phyloP scores from a whole-genome alignment of 75 land plant genomes.

The Picea glauca region DNA sequence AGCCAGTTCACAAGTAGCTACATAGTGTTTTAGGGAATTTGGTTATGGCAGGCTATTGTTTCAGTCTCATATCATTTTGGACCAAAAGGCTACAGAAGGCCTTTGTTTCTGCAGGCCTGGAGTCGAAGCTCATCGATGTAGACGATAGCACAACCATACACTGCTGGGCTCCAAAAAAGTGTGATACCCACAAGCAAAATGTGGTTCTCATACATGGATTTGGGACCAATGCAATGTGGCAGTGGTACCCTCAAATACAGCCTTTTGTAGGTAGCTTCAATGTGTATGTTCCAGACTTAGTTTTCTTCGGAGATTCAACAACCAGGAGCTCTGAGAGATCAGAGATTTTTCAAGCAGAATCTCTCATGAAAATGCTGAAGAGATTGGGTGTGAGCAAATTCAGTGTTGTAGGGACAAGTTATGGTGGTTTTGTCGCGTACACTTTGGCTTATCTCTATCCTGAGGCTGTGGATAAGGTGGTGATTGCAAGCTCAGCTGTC shows the following conservation, averaged over 20 bases:
- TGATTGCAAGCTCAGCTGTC: constrained; percentile 80
- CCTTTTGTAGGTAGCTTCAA: constrained; percentile 37
- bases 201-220: constrained; percentile 80
- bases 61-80: constrained; percentile 40
- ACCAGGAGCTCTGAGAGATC: constrained; percentile 42
- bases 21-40: not conserved
- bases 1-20: no score
- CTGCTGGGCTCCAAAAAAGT: constrained; percentile 46
- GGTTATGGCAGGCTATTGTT: constrained; percentile 7
- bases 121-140: constrained; percentile 24
- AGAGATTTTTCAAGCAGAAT: constrained; percentile 71
- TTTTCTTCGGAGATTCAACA: constrained; percentile 76
- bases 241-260: constrained; percentile 64
- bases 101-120: constrained; percentile 49
- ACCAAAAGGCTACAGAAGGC: constrained; percentile 28
- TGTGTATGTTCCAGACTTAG: constrained; percentile 71
- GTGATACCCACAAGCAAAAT: constrained; percentile 22
- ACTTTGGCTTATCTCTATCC: constrained; percentile 49
- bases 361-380: constrained; percentile 40
- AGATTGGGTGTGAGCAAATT: constrained; percentile 26
- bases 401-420: constrained; percentile 72
- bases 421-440: constrained; percentile 94
- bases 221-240: constrained; percentile 60
- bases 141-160: constrained; percentile 53
- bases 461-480: constrained; percentile 59